Base-by-base conservation (phyloP, 768 basidiomycete genomes). In the Pluteus cervinus region DNA sequence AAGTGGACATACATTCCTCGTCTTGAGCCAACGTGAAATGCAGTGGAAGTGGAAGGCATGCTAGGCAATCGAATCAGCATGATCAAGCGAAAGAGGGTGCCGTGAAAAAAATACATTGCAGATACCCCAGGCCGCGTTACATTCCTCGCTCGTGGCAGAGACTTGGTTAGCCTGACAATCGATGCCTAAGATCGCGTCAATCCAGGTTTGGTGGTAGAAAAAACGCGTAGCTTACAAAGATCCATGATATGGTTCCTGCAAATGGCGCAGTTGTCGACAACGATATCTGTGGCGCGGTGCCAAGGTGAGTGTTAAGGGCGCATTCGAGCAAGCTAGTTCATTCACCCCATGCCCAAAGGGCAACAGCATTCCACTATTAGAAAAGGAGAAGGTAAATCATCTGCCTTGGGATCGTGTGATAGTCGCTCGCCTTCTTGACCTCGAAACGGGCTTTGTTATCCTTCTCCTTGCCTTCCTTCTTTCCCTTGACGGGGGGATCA, bases 161-260 rank as follows among this genome's bases (percentile, higher is more conserved):
- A 93, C 88, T 58, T 98, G 96, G 60, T 99, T 98, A 29, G 96
- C 96, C 60, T 99, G 96, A 60, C 96, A 99, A 58, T 99, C 96
- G 58, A 99, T 99, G 68, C 96, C 94, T 99, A 24, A n/a, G 17
- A 35, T 36, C 20, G 32, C 26, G 34, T 39, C 41, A 22, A n/a
- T n/a, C 26, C 26, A 40, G 37, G 15, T 49, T 34, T 32, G 25
- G 20, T 24, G 22, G 5, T 18, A 38, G 28, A 16, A 33, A 20
- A 16, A 33, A 29, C 7, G 28, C 15, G 14, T 35, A 25, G 14
- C 20, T 26, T 12, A 98, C 96, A 99, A 30, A 98, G 83, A 62
- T 99, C 96, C 96, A 99, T 99, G 68, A 99, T 98, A 57, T 99
- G 94, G 60, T 97, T 97, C 61, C 92, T 81, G 74, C 96, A 99